These are phyloP conservation scores for Diaporthe australafricana DNA, from an alignment of 2,329 filamentous ascomycete species.

Conservation along the genomic window DNA sequence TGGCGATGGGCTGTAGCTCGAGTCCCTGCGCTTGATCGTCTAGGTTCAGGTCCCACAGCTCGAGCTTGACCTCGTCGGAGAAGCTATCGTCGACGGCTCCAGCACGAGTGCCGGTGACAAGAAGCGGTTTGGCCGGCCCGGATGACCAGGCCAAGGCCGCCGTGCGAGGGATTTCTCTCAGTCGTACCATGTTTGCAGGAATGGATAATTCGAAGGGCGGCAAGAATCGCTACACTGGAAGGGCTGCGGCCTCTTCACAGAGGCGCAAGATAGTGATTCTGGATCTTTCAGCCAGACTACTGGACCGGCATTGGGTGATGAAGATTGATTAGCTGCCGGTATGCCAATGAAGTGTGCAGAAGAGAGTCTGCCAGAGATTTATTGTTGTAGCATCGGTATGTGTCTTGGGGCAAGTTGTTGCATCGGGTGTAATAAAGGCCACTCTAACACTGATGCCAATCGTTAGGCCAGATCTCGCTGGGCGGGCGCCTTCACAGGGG, in stretches of 20 bases:
- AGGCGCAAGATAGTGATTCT: conserved; percentile 25
- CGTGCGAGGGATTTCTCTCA: conserved; percentile 96
- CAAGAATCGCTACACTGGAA: conserved; percentile 15
- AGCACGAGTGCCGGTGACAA: conserved; percentile 94
- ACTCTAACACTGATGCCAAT: conserved; percentile 28
- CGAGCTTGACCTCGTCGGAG: conserved; percentile 95
- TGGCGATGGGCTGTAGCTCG: conserved; percentile 87
- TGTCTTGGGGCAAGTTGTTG: conserved; percentile 13
- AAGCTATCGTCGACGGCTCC: conserved; percentile 97
- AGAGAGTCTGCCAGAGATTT: conserved; percentile 27
- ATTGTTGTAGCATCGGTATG: conserved; percentile 27
- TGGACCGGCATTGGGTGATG: conserved; percentile 30
- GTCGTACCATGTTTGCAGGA: conserved; percentile 80
- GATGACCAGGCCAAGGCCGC: conserved; percentile 98
- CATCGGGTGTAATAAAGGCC: conserved; percentile 26
- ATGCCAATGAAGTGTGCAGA: conserved; percentile 27
- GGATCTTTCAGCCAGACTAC: conserved; percentile 20
- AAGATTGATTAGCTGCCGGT: not conserved
- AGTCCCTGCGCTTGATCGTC: conserved; percentile 80
- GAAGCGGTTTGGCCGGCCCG: conserved; percentile 79
- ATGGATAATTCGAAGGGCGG: conserved; percentile 10
- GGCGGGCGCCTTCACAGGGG: conserved; percentile 32
- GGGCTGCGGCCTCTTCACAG: conserved; percentile 29
- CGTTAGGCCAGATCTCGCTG: conserved; percentile 46
- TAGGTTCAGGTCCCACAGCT: conserved; percentile 93